Percentiles rank a stretch among this genome's conserved stretches.
These are phyloP conservation scores for Skeletonema grethae DNA, from an alignment of 108 stramenopile genomes.

Conservation along the genomic window DNA sequence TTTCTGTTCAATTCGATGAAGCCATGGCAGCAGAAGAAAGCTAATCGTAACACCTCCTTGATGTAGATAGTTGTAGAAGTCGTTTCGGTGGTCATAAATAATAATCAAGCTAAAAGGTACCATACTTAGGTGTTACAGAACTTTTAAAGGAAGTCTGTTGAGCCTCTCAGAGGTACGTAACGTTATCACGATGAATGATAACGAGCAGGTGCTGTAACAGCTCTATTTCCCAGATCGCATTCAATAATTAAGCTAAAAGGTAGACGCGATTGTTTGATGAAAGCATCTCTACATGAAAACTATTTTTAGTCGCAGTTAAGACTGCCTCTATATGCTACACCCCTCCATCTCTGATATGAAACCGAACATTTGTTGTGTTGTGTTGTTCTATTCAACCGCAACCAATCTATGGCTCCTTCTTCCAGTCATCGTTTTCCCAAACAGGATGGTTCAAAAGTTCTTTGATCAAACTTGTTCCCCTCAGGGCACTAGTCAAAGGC, in stretches of 20 bases:
- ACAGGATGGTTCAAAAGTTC: conserved; percentile 89
- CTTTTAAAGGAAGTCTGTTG: too few relatives aligned
- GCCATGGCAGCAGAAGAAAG: conserved; percentile 64
- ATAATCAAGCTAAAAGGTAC: background rate
- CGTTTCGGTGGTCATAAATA: background rate
- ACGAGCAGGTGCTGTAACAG: too few relatives aligned
- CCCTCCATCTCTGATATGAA: background rate
- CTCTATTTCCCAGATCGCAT: too few relatives aligned
- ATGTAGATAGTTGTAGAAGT: conserved; percentile 4
- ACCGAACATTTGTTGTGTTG: background rate
- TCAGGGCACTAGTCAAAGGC: conserved; percentile 93
- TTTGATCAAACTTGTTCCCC: conserved; percentile 94
- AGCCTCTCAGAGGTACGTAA: too few relatives aligned
- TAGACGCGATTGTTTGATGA: background rate
- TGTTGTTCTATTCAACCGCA: background rate
- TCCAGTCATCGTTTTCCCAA: conserved; percentile 96
- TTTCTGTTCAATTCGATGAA: conserved; percentile 81
- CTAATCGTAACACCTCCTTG: background rate
- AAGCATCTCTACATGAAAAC: background rate
- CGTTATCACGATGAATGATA: too few relatives aligned
- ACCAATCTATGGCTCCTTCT: conserved; percentile 71
- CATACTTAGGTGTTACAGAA: too few relatives aligned
- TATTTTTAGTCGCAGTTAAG: background rate
- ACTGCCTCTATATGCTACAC: background rate
- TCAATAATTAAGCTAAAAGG: background rate